Base-by-base conservation (phyloP, 2,329 filamentous ascomycete species). In the Colletotrichum tamarilloi region DNA sequence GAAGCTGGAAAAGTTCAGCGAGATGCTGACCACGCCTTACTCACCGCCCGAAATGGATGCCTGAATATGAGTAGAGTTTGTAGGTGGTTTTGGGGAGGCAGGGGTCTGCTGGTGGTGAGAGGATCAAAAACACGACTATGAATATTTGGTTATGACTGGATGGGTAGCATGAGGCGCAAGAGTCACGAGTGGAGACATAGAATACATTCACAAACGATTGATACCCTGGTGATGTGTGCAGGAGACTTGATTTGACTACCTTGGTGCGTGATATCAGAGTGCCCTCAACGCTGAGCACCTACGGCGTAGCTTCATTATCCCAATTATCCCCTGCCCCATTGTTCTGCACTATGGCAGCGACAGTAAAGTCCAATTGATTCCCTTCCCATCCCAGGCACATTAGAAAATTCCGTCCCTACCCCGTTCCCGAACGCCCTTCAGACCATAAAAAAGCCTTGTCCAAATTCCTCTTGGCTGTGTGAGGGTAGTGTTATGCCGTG, bases 1-100 rank as follows among this genome's bases (percentile, higher is more conserved):
- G 80, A 96, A 92, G 84, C 86, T 99, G 77, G 95, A 97, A 85
- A 94, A 91, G 84, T 98, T 97, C 82, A 95, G 93, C 80, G 91
- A 95, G 79, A 94, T 97, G 93, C 87, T 97, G 74, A 88, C 95
- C 75, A 89, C 89, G 76, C 94, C 93, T 0, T 96, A 92, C 79
- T 87, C 93, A 62, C 93, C 94, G 49, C 93, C 94, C 1, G 84
- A 82, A 42, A 69, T 75, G 72, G 76, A 77, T 59, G 68, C 68
- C 28, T 72, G 35, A 64, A 16, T 28, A 22, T n/a, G n/a, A 14
- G 28, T 42, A 16, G n/a, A 14, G 28, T 42, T 16, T 24, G 24
- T 22, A 8, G 8, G 42, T 2, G 28, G n/a, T 38, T 24, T n/a
- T 7, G 30, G 5, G 28, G n/a, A 5, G 35, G 32, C 7, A 46